Base-by-base conservation (phyloP, 2,329 filamentous ascomycete species). In the Cytospora schulzeri region DNA sequence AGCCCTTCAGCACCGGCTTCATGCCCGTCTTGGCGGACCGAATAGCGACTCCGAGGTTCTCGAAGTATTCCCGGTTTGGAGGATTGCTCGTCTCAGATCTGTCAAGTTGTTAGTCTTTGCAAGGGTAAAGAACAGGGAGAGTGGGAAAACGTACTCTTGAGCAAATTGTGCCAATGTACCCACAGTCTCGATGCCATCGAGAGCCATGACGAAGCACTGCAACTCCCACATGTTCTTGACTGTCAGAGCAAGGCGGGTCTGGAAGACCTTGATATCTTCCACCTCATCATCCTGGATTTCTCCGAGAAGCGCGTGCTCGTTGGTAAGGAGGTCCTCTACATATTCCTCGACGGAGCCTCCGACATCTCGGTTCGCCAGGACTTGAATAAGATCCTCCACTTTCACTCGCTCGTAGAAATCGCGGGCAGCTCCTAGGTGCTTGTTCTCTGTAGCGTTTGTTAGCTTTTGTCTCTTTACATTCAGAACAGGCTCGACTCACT, bases 151-250 rank as follows among this genome's bases (percentile, higher is more conserved):
- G 52, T 80, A 87, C 85, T 85, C 80, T 68, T 76, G 76, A 35
- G 78, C 80, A 38, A 85, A 72, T 51, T 83, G 79, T 62, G 83
- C 83, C 57, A 85, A 72, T 0, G 84, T 82, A 17, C 85, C 85
- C 65, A 91, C 85, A 2, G 84, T 87, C 74, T 93, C 90, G 69
- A 93, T 80, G 26, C 81, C 80, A 73, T 92, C 88, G 51, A 93
- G 80, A 4, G 83, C 85, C 58, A 83, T 81, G 53, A 89, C 84
- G 31, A 93, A 79, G 64, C 82, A 81, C 75, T 93, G 90, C 55
- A 93, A 79, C 69, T 92, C 89, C 67, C 84, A 85, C 75, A 88
- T 88, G 55, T 83, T 87, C 63, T 66, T 66, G 48, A 66, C 62
- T 4, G 61, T 60, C 48, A 64, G 55, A 29, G 63, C 64, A 45